A percentile compares a stretch with the other conserved stretches of the same genome.
Evolutionary conservation across 2,329 filamentous ascomycete genomes (phyloP).

Genomic region (Xenosphaeropsis pyriputrescens): DNA sequence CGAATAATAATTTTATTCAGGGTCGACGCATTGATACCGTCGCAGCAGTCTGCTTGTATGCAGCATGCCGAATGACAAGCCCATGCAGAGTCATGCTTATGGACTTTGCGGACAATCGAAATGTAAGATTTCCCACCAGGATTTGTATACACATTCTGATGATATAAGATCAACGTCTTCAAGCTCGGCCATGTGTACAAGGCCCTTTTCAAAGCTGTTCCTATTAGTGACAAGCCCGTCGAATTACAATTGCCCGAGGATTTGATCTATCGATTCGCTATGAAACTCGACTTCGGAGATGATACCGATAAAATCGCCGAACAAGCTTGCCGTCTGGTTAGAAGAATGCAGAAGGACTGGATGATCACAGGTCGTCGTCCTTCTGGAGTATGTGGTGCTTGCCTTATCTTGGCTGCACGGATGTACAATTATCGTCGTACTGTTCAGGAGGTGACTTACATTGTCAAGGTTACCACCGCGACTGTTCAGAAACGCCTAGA

Average conservation of each 20-base stretch:
- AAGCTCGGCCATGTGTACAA: constrained; percentile 85
- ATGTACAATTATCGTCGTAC: constrained; percentile 98
- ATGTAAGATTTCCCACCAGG: constrained; percentile 20
- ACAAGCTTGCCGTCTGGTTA: constrained; percentile 75
- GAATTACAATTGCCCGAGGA: constrained; percentile 73
- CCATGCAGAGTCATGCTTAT: constrained; percentile 86
- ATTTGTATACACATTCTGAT: constrained; percentile 6
- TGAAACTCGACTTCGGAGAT: constrained; percentile 79
- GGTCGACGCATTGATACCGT: constrained; percentile 77
- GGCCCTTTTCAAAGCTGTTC: constrained; percentile 57
- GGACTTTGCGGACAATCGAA: constrained; percentile 77
- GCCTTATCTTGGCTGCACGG: constrained; percentile 82
- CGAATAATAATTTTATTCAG: constrained; percentile 65
- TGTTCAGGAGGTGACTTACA: constrained; percentile 89
- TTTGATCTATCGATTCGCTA: constrained; percentile 80
- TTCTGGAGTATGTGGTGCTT: constrained; percentile 87
- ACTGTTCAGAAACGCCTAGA: constrained; percentile 85
- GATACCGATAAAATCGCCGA: constrained; percentile 73
- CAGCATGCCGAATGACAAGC: constrained; percentile 65
- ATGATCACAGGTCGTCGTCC: constrained; percentile 90
- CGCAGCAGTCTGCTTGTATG: constrained; percentile 81
- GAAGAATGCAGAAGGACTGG: constrained; percentile 93
- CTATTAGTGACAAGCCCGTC: constrained; percentile 49
- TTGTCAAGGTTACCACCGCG: constrained; percentile 89
- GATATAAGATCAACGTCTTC: constrained; percentile 67